These are phyloP conservation scores for Penicillium corylophilum DNA, from an alignment of 2,329 filamentous ascomycete species.

Conservation along the genomic window DNA sequence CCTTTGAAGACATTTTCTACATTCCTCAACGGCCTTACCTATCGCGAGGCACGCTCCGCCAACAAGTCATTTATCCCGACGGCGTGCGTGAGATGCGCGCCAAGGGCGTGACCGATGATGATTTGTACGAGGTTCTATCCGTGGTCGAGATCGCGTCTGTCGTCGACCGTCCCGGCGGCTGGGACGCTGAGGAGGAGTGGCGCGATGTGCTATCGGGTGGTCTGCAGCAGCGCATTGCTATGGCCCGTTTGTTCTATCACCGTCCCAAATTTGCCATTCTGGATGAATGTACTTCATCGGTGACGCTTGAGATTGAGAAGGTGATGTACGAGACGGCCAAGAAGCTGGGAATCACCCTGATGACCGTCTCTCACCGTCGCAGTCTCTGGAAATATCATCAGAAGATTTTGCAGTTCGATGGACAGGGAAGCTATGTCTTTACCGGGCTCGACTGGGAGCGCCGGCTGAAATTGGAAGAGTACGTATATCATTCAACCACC, in stretches of 20 bases:
- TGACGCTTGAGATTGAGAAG: constrained; percentile 93
- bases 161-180: constrained; percentile 74
- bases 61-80: constrained; percentile 97
- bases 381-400: constrained; percentile 97
- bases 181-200: constrained; percentile 96
- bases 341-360: constrained; percentile 83
- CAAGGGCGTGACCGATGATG: constrained; percentile 76
- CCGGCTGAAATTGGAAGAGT: constrained; percentile 82
- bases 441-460: constrained; percentile 84
- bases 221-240: constrained; percentile 91
- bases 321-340: constrained; percentile 98
- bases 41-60: constrained; percentile 83
- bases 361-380: constrained; percentile 90
- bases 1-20: constrained; percentile 94
- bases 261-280: constrained; percentile 89
- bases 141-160: constrained; percentile 81
- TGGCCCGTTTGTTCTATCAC: constrained; percentile 95
- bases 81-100: constrained; percentile 81
- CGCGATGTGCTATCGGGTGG: constrained; percentile 89
- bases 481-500: constrained; percentile 7
- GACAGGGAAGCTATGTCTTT: constrained; percentile 88
- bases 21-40: constrained; percentile 95
- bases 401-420: constrained; percentile 94
- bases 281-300: constrained; percentile 91
- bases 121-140: constrained; percentile 73